These are phyloP conservation scores for Hymenoscyphus fraxineus DNA, from an alignment of 2,329 filamentous ascomycete genomes.

Conservation along the genomic window DNA sequence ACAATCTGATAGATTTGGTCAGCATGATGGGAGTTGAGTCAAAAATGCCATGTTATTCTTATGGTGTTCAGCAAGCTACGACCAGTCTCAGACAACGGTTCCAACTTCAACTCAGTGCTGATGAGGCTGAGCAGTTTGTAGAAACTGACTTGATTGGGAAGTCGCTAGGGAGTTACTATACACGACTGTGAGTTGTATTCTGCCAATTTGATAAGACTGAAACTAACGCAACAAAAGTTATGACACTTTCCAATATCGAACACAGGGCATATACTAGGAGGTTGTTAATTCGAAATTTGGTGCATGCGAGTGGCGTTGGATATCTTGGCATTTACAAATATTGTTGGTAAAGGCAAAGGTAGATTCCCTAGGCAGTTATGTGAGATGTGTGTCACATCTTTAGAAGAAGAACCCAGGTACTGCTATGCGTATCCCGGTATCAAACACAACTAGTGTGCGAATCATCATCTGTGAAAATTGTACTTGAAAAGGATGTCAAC, in stretches of 20 bases:
- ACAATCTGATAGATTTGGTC: slow-evolving; percentile 77
- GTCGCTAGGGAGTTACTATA: slow-evolving; percentile 83
- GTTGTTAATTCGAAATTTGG: slow-evolving; percentile 10
- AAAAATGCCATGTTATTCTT: slow-evolving; percentile 79
- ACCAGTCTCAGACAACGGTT: slow-evolving; percentile 68
- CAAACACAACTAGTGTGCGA: not conserved
- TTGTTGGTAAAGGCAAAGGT: slow-evolving; percentile 3
- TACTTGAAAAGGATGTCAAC: not conserved
- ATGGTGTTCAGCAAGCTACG: slow-evolving; percentile 68
- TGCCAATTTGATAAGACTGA: not conserved
- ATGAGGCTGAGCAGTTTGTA: slow-evolving; percentile 77
- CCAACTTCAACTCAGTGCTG: slow-evolving; percentile 76
- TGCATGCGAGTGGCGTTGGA: slow-evolving; percentile 20
- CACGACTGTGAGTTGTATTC: slow-evolving; percentile 63
- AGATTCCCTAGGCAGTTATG: slow-evolving; percentile 1
- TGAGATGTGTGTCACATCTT: not conserved
- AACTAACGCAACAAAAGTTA: slow-evolving; percentile 49
- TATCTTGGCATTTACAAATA: slow-evolving; percentile 21
- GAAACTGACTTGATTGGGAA: slow-evolving; percentile 76
- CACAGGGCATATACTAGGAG: slow-evolving; percentile 75
- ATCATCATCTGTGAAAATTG: not conserved
- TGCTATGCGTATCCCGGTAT: not conserved
- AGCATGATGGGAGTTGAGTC: slow-evolving; percentile 80
- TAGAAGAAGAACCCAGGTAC: not conserved
- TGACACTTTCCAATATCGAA: slow-evolving; percentile 83